phyloP scores from a whole-genome alignment of 1,139 yeast species.

The Meyerozyma athensensis region DNA sequence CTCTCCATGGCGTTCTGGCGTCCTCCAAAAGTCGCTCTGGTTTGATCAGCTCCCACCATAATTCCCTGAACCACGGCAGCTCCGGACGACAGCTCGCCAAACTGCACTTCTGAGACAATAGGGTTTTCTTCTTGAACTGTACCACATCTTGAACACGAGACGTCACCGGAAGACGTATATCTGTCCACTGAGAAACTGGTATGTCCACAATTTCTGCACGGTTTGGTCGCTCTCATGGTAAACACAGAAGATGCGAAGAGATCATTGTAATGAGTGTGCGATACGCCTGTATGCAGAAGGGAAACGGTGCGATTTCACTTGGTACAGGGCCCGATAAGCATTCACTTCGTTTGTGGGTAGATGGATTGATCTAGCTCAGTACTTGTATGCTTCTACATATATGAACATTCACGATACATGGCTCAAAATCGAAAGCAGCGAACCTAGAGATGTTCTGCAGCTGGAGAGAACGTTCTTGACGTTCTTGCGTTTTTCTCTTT shows the following conservation, averaged over 20 bases:
- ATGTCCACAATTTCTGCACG: constrained; percentile 32
- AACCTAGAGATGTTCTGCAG: constrained; percentile 60
- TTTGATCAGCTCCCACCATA: constrained; percentile 84
- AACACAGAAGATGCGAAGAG: constrained; percentile 1
- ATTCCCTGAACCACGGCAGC: constrained; percentile 96
- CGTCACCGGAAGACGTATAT: constrained; percentile 54
- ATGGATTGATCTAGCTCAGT: no score
- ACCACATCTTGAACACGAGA: constrained; percentile 81
- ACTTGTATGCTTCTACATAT: no score
- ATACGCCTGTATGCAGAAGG: neutral
- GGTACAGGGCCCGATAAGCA: no score
- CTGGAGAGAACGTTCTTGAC: constrained; percentile 55
- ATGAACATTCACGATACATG: no score
- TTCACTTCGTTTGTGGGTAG: no score
- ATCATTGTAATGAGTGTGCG: neutral
- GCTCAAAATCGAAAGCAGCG: constrained; percentile 45
- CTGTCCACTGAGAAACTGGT: constrained; percentile 29
- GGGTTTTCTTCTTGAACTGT: constrained; percentile 86
- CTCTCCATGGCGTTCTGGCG: constrained; percentile 73
- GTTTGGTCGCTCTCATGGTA: constrained; percentile 14
- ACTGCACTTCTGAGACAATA: constrained; percentile 91
- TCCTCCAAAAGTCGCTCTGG: constrained; percentile 65
- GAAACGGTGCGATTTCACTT: no score
- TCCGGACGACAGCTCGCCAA: constrained; percentile 87
- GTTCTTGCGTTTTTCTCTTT: constrained; percentile 47